Base-by-base conservation (phyloP, 805 yeast genomes). In the Hanseniaspora nectarophila region DNA sequence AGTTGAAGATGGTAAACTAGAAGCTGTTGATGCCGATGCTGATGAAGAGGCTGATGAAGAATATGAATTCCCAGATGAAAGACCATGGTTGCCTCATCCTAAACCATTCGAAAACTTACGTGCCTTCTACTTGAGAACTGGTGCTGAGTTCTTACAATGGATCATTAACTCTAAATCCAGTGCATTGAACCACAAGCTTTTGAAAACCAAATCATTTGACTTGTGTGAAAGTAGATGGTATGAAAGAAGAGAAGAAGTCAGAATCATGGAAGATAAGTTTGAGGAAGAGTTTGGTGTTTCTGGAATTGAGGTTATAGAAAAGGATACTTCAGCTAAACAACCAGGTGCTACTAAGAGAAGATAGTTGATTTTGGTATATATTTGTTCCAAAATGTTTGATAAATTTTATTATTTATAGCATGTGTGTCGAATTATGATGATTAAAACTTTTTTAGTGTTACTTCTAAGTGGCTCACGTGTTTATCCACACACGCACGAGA, bases 81-180 rank as follows among this genome's bases (percentile, higher is more conserved):
- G 95, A 64, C 96, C 98, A 16, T 90, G 95, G 95, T 73, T 90
- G 52, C 97, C 97, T 45, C 97, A 89, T 64, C 98, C 98, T 33
- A 88, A 89, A 62, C 82, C 95, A 6, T 92, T 90, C 61, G 97
- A 90, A 69, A 69, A 78, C 2, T 71, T 90, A 55, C 79, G 95
- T 58, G 81, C 78, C 2, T 90, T 90, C 69, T 90, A 92, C 65
- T 70, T 82, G 21, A 81, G 95, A 61, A 80, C 95, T 1, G 94
- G 95, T 54, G 81, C 90, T 5, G 77, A 79, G 26, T 90, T 90
- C 67, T 73, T 90, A 59, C 87, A 87, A 63, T 90, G 97, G 97
- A 86, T 95, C 1, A 84, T 88, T 57, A 48, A 48, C 13, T 82
- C 92, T 4, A 84, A 82, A 62, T 84, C 87, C 59, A 75, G 84